Evolutionary conservation across 768 basidiomycete genomes (phyloP).

Genomic region (Symmetrospora coprosmae): DNA sequence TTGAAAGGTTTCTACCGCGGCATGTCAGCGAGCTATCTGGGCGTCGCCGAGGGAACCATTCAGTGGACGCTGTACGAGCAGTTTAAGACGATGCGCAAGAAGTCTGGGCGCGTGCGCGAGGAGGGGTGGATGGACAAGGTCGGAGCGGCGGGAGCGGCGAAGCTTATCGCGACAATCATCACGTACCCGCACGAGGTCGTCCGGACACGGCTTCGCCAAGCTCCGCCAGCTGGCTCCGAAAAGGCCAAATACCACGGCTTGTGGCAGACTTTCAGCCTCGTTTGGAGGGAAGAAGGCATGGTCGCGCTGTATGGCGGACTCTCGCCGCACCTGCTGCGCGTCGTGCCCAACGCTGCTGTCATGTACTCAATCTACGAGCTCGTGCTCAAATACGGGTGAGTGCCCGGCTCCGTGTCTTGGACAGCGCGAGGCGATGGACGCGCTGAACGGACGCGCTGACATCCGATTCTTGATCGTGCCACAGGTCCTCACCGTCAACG

Average conservation of each 20-base stretch:
- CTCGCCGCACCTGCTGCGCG: slow-evolving; percentile 85
- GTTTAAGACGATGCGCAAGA: slow-evolving; percentile 52
- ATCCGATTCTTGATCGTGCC: no score
- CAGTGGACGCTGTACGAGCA: slow-evolving; percentile 96
- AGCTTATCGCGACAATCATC: slow-evolving; percentile 80
- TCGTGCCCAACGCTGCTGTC: slow-evolving; percentile 89
- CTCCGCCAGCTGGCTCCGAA: slow-evolving; percentile 53
- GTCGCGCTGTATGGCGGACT: slow-evolving; percentile 78
- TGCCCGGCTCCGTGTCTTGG: no score
- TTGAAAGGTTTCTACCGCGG: slow-evolving; percentile 85
- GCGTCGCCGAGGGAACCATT: slow-evolving; percentile 88
- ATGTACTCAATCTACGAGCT: slow-evolving; percentile 96
- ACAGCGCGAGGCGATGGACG: no score
- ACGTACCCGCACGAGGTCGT: slow-evolving; percentile 96
- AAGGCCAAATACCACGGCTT: slow-evolving; percentile 65
- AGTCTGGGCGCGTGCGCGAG: slow-evolving; percentile 36
- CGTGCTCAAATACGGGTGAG: slow-evolving; percentile 40
- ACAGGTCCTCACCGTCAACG: no score
- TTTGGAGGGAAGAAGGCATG: slow-evolving; percentile 79
- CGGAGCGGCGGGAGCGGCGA: slow-evolving; percentile 79
- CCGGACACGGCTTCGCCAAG: slow-evolving; percentile 72
- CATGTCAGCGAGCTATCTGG: slow-evolving; percentile 81
- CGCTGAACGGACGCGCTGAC: no score
- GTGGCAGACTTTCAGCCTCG: slow-evolving; percentile 63
- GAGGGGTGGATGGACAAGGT: slow-evolving; percentile 67